Evolutionary conservation across 768 basidiomycete genomes (phyloP).

Genomic region (Russula brevipes): DNA sequence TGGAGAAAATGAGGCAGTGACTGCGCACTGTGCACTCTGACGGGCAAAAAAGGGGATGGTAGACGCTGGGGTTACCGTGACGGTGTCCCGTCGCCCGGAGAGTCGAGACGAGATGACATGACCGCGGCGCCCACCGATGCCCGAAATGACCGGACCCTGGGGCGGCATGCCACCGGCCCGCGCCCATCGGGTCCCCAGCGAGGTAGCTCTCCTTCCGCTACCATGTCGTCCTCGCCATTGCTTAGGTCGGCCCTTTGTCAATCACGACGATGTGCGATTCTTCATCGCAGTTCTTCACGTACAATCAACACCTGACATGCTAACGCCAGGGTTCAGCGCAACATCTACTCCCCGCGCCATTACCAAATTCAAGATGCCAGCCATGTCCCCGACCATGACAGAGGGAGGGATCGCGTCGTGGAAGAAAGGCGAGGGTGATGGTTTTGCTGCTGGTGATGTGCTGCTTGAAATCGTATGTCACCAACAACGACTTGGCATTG

Average conservation of each 20-base stretch:
- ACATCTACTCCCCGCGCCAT: constrained; percentile 51
- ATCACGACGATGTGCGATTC: constrained; percentile 9
- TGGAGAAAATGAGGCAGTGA: background rate
- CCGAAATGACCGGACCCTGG: background rate
- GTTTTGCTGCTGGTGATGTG: constrained; percentile 77
- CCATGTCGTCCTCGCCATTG: constrained; percentile 12
- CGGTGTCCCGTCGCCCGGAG: too few relatives aligned
- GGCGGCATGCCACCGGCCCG: background rate
- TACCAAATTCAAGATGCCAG: constrained; percentile 83
- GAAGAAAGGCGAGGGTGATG: constrained; percentile 84
- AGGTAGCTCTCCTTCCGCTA: background rate
- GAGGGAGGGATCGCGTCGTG: constrained; percentile 88
- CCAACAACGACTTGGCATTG: background rate
- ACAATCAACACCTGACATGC: background rate
- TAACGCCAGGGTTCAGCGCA: constrained; percentile 48
- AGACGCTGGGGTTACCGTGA: background rate
- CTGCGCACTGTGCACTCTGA: background rate
- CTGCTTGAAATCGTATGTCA: constrained; percentile 78
- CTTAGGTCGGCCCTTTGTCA: constrained; percentile 8
- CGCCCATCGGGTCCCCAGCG: background rate
- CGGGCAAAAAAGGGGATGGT: background rate
- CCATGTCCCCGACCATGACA: constrained; percentile 97
- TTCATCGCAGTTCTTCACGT: background rate
- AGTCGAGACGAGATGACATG: too few relatives aligned
- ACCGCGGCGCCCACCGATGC: background rate